A percentile compares a stretch with the other conserved stretches of the same genome.
phyloP scores from a whole-genome alignment of 2,329 filamentous ascomycete species.

The Clarireedia monteithiana region DNA sequence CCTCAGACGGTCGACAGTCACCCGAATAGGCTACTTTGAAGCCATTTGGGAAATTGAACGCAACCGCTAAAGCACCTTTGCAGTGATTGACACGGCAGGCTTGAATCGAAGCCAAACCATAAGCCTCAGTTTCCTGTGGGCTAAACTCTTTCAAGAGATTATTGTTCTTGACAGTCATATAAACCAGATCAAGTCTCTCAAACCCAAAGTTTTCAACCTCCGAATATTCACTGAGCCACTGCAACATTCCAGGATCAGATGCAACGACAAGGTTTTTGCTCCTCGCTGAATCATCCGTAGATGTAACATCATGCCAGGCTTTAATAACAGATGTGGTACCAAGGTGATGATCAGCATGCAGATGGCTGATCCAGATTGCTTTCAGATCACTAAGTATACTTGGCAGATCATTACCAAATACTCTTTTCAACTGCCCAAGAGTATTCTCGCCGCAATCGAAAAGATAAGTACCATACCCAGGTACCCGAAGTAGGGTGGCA shows the following conservation, averaged over 20 bases:
- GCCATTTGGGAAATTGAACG: slow-evolving; percentile 67
- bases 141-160: slow-evolving; percentile 29
- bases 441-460: slow-evolving; percentile 92
- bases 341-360: slow-evolving; percentile 94
- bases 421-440: slow-evolving; percentile 73
- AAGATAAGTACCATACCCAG: slow-evolving; percentile 78
- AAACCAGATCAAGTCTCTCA: slow-evolving; percentile 33
- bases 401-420: slow-evolving; percentile 59
- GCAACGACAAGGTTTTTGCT: slow-evolving; percentile 52
- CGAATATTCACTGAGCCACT: slow-evolving; percentile 73
- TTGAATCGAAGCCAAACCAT: slow-evolving; percentile 59
- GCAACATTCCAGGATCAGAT: slow-evolving; percentile 62
- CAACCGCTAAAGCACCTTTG: slow-evolving; percentile 65
- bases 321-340: slow-evolving; percentile 75
- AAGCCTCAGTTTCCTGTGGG: slow-evolving; percentile 37
- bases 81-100: slow-evolving; percentile 71
- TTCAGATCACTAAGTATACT: slow-evolving; percentile 72
- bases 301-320: slow-evolving; percentile 60
- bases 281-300: slow-evolving; percentile 33
- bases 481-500: slow-evolving; percentile 74
- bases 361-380: slow-evolving; percentile 86
- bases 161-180: slow-evolving; percentile 11
- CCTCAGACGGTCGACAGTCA: slow-evolving; percentile 73
- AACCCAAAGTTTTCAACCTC: slow-evolving; percentile 71
- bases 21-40: slow-evolving; percentile 91